Percentiles rank a stretch among this genome's conserved stretches.
Evolutionary conservation across 1,284 basidiomycete species (phyloP).

Genomic region (Ceratobasidium sp.): DNA sequence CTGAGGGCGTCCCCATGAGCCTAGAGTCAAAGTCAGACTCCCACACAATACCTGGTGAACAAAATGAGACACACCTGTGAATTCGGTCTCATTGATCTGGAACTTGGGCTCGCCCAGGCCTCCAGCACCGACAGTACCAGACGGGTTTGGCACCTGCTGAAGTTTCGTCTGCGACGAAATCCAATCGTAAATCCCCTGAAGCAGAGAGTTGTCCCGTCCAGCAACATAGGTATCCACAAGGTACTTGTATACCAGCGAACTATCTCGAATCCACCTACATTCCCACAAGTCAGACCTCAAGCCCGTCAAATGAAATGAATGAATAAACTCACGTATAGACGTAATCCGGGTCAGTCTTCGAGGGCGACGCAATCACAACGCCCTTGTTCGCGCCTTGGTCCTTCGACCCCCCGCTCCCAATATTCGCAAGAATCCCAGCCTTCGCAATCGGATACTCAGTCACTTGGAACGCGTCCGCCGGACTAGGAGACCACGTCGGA

Average conservation of each 20-base stretch:
- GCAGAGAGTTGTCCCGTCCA: constrained; percentile 44
- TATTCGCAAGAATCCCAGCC: constrained; percentile 42
- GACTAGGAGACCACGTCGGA: constrained; percentile 10
- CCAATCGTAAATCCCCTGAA: constrained; percentile 45
- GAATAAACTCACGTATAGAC: constrained; percentile 43
- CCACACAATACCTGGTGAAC: not conserved
- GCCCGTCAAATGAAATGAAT: not conserved
- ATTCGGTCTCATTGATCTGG: constrained; percentile 49
- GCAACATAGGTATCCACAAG: constrained; percentile 45
- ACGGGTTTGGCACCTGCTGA: constrained; percentile 61
- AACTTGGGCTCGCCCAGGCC: constrained; percentile 53
- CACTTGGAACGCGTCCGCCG: constrained; percentile 38
- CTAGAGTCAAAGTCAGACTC: not conserved
- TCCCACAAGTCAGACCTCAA: not conserved
- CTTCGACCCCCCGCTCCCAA: constrained; percentile 34
- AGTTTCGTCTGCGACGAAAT: constrained; percentile 42
- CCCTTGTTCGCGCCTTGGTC: constrained; percentile 41
- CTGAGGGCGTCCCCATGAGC: constrained; percentile 50
- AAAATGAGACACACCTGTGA: constrained; percentile 42
- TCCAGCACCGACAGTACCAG: constrained; percentile 67
- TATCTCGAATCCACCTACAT: constrained; percentile 25
- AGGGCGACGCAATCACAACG: constrained; percentile 42
- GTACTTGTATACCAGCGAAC: constrained; percentile 46
- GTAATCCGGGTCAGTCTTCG: constrained; percentile 45
- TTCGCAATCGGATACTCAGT: constrained; percentile 39